phyloP scores from a whole-genome alignment of 179 eudicot species.

The Silene noctiflora region DNA sequence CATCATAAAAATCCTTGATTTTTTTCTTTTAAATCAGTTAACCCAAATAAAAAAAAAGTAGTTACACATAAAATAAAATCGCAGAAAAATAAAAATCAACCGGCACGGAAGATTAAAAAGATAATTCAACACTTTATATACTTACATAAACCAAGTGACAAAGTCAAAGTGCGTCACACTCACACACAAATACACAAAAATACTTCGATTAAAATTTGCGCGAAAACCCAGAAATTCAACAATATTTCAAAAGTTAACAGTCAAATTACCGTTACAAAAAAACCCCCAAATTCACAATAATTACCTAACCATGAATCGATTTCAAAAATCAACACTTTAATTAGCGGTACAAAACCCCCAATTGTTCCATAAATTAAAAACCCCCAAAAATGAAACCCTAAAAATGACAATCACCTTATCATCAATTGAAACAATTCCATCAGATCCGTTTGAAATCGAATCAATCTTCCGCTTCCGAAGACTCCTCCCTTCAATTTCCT shows the following conservation, averaged over 20 bases:
- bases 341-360: slow-evolving; percentile 4
- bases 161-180: slow-evolving; percentile 39
- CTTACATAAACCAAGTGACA: slow-evolving; percentile 23
- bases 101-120: slow-evolving; percentile 21
- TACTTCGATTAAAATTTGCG: slow-evolving; percentile 29
- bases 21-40: slow-evolving; percentile 8
- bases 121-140: slow-evolving; percentile 22
- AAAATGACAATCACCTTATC: slow-evolving; percentile 32
- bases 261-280: slow-evolving; percentile 19
- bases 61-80: slow-evolving; percentile 13
- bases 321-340: neutral
- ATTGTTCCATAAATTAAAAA: neutral
- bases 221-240: slow-evolving; percentile 31
- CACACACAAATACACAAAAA: slow-evolving; percentile 22
- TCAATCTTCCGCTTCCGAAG: slow-evolving; percentile 37
- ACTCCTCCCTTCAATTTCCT: slow-evolving; percentile 5
- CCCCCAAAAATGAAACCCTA: neutral
- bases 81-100: slow-evolving; percentile 16
- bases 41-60: slow-evolving; percentile 11
- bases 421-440: slow-evolving; percentile 26
- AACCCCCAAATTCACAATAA: neutral
- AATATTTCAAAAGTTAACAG: slow-evolving; percentile 19
- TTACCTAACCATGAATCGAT: neutral
- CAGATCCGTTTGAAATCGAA: slow-evolving; percentile 43
- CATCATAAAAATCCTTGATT: slow-evolving; percentile 11